Evolutionary conservation across 495 filamentous ascomycete species (phyloP).

Genomic region (Penicillium odoratum): DNA sequence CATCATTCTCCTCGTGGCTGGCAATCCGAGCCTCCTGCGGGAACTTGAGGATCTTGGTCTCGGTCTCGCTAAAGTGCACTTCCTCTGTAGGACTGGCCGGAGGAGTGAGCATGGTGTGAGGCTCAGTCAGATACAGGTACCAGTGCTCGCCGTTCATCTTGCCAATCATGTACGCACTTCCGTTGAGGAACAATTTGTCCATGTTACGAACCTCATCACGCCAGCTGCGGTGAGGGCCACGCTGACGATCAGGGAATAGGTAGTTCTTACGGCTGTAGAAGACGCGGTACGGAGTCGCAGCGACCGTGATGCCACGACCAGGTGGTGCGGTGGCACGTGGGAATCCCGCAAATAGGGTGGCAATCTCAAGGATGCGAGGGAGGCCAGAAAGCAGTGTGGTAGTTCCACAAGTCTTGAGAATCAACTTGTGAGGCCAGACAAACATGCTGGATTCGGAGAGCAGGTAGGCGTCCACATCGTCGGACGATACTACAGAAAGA

Average conservation of each 20-base stretch:
- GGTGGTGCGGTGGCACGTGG: conserved; percentile 57
- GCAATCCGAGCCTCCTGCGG: conserved; percentile 37
- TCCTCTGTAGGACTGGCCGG: conserved; percentile 71
- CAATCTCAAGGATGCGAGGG: conserved; percentile 86
- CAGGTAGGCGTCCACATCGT: conserved; percentile 94
- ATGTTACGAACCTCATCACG: conserved; percentile 89
- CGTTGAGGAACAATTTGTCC: conserved; percentile 84
- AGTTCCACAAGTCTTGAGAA: conserved; percentile 98
- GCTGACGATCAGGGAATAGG: conserved; percentile 92
- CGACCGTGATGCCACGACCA: conserved; percentile 59
- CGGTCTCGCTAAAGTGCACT: conserved; percentile 53
- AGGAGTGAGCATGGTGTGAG: conserved; percentile 77
- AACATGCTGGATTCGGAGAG: conserved; percentile 99
- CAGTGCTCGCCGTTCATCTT: conserved; percentile 99
- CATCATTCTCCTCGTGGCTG: conserved; percentile 61
- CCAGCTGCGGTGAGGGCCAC: conserved; percentile 95
- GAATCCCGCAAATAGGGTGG: conserved; percentile 83
- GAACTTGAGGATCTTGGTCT: conserved; percentile 64
- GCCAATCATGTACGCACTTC: conserved; percentile 98
- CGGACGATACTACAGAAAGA: conserved; percentile 90
- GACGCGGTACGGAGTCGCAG: conserved; percentile 87
- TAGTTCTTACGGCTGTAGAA: conserved; percentile 99
- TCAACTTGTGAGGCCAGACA: conserved; percentile 97
- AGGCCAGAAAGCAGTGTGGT: conserved; percentile 90
- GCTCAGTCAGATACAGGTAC: conserved; percentile 95